Conservation (phyloP, 176 grass and related monocot species). For the Carex littledalei region DNA sequence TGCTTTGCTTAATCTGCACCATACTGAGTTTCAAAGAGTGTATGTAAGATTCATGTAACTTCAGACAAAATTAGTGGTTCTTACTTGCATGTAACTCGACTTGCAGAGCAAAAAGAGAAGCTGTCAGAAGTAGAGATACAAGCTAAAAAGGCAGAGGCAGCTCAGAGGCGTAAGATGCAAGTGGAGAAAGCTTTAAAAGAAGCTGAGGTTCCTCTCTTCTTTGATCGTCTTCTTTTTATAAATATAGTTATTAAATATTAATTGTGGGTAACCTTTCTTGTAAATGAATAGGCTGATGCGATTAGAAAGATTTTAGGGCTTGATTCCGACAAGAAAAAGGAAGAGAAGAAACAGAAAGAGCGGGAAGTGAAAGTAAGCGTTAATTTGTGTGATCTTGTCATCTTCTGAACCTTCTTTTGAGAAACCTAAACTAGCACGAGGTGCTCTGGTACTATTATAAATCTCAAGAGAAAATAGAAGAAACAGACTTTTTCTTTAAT, state of each 20-base stretch:
- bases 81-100: slow-evolving; percentile 19
- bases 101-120: slow-evolving; percentile 81
- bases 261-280: not conserved
- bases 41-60: not conserved
- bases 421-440: not conserved
- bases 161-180: slow-evolving; percentile 98
- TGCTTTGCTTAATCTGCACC: not conserved
- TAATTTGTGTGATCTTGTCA: slow-evolving; percentile 15
- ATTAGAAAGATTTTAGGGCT: slow-evolving; percentile 90
- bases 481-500: not conserved
- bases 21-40: not conserved
- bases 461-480: not conserved
- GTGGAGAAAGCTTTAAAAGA: slow-evolving; percentile 87
- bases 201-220: slow-evolving; percentile 53
- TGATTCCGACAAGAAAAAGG: slow-evolving; percentile 87
- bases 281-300: slow-evolving; percentile 60
- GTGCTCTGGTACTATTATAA: not conserved
- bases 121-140: slow-evolving; percentile 74
- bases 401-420: not conserved
- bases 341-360: slow-evolving; percentile 97
- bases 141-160: slow-evolving; percentile 78
- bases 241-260: slow-evolving; percentile 8
- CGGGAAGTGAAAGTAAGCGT: slow-evolving; percentile 56
- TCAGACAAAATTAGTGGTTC: not conserved
- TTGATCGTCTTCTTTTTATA: not conserved